These are phyloP conservation scores for Gleditsia sinensis DNA, from an alignment of 306 rosid species.

Conservation along the genomic window DNA sequence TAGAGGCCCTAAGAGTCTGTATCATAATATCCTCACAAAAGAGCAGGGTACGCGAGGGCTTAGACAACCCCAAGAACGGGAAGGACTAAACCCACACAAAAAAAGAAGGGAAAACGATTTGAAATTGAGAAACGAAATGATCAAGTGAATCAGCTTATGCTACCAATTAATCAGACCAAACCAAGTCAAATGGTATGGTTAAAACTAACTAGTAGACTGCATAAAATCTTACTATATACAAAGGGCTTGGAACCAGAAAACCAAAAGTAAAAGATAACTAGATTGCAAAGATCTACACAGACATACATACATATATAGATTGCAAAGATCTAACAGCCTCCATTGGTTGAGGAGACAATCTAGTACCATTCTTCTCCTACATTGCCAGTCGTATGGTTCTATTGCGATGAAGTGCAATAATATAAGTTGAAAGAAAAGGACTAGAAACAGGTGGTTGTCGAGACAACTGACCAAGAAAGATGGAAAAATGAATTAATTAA, in stretches of 20 bases:
- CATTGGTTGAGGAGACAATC: conserved; percentile 58
- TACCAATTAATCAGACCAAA: conserved; percentile 35
- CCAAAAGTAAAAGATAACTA: conserved; percentile 42
- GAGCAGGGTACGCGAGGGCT: background rate
- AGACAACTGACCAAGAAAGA: conserved; percentile 59
- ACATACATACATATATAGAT: conserved; percentile 51
- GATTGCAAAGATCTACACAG: conserved; percentile 50
- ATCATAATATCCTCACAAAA: conserved; percentile 21
- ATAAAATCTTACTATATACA: conserved; percentile 48
- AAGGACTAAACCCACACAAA: conserved; percentile 14
- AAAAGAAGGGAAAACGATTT: conserved; percentile 17
- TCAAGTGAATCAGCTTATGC: conserved; percentile 7
- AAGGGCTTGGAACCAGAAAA: conserved; percentile 46
- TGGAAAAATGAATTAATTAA: conserved; percentile 84
- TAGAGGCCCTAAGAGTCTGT: conserved; percentile 17
- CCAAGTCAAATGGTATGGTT: conserved; percentile 40
- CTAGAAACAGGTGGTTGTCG: conserved; percentile 56
- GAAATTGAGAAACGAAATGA: conserved; percentile 14
- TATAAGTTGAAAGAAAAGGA: conserved; percentile 54
- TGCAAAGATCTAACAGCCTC: conserved; percentile 67
- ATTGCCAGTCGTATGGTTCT: conserved; percentile 56
- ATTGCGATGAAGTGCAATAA: conserved; percentile 51
- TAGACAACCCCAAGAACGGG: background rate
- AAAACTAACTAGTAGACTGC: conserved; percentile 37
- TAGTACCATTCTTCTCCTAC: conserved; percentile 72